Evolutionary conservation across 2,329 filamentous ascomycete species (phyloP), one percentile per base, ranked within the genome.

Genomic region (Pseudocercospora fuligena): DNA sequence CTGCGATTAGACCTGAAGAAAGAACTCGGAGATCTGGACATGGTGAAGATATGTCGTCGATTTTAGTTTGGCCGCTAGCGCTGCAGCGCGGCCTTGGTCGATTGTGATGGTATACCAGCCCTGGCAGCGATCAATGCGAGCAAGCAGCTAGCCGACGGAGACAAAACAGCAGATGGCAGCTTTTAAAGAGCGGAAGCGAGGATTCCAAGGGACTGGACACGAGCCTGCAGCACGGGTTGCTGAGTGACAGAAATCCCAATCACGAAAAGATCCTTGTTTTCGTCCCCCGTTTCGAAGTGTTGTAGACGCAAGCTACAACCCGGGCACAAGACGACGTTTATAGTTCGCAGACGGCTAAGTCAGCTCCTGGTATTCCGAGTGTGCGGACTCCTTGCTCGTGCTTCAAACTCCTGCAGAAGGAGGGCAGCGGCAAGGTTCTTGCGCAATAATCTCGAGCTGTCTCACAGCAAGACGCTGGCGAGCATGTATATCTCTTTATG

Each of bases 1-100:
- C 60, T 65, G n/a, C 70, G 66, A 27, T 67, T 68, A 6, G 66
- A 67, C 9, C 67, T 46, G 23, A 65, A 70, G 66, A 72, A 72
- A 53, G 53, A 66, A 23, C 66, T 64, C 27, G 69, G 51, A 40
- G 65, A 61, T 53, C 69, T 61, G 33, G 69, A 70, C 69, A 70
- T 70, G 61, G 27, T 56, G 43, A 57, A 59, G 31, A 8, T 6
- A 43, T 16, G 53, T 21, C 56, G 56, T 58, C 31, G 31, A 40
- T 56, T 31, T 31, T 31, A 27, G 51, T 33, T 14, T n/a, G 23
- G 27, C 51, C 51, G 51, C 25, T 31, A 56, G 51, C 27, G 49
- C 23, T 23, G 49, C 49, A 29, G 49, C 49, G 25, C 49, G 25
- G 25, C 21, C 49, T 54, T 25, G 49, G 25, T 54, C 21, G 7